phyloP scores from a whole-genome alignment of 192 early-diverging fungal species.

The Nowakowskiella sp. region DNA sequence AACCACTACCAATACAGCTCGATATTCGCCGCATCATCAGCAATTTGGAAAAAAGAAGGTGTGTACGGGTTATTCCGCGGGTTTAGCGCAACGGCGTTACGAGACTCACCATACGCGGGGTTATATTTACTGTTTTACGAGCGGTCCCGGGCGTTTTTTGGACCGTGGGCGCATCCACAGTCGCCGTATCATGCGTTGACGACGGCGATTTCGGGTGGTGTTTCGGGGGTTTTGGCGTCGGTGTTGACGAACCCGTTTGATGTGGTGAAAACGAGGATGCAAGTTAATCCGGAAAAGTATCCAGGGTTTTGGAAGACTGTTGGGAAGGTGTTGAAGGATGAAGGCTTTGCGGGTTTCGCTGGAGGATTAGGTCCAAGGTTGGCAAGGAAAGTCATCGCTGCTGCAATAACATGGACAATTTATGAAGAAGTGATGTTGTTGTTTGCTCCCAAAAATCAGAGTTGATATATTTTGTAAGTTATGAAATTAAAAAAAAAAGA shows the following conservation, averaged over 20 bases:
- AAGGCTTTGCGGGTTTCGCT: conserved; percentile 71
- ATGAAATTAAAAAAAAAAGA: too few species aligned
- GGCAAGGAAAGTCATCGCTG: conserved; percentile 71
- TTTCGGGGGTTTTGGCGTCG: conserved; percentile 67
- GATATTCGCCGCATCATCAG: conserved; percentile 52
- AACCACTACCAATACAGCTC: conserved; percentile 74
- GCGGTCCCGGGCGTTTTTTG: conserved; percentile 48
- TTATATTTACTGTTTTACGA: conserved; percentile 88
- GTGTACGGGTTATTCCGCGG: conserved; percentile 78
- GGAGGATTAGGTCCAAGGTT: conserved; percentile 74
- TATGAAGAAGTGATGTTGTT: conserved; percentile 70
- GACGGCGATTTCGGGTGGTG: conserved; percentile 54
- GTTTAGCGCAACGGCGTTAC: conserved; percentile 74
- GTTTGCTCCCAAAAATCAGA: too few species aligned
- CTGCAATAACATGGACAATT: conserved; percentile 86
- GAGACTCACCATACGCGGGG: conserved; percentile 87
- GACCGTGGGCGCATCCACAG: too few species aligned
- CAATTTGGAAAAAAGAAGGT: conserved; percentile 64
- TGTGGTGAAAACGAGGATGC: conserved; percentile 87
- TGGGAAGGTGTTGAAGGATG: conserved; percentile 42
- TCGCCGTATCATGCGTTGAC: too few species aligned
- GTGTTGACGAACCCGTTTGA: conserved; percentile 89
- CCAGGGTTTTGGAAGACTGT: conserved; percentile 1
- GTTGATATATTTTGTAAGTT: too few species aligned
- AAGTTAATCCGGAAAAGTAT: conserved; percentile 72